Percentiles rank a stretch among this genome's conserved stretches.
phyloP scores from a whole-genome alignment of 176 grass and related monocot species.

The Phoenix roebelenii region DNA sequence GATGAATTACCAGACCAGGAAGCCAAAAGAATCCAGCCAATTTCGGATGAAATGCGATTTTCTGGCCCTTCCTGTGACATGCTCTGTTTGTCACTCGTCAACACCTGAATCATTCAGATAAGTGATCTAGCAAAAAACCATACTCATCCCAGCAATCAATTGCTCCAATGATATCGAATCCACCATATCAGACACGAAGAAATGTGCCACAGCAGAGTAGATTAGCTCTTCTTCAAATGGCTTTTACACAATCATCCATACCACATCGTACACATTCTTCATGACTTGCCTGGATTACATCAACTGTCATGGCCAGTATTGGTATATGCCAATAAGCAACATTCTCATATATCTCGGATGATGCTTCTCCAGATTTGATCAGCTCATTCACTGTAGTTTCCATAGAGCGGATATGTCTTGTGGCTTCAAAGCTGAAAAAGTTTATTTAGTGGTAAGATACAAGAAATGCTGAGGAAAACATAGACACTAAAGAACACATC shows the following conservation, averaged over 20 bases:
- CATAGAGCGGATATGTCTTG: conserved; percentile 29
- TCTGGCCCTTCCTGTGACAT: too few species aligned
- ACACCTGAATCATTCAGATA: too few species aligned
- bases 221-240: conserved; percentile 70
- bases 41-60: too few species aligned
- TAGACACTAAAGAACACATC: background rate
- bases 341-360: conserved; percentile 21
- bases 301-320: conserved; percentile 76
- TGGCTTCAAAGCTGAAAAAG: conserved; percentile 62
- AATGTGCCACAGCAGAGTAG: conserved; percentile 62
- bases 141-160: background rate
- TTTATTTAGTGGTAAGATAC: background rate
- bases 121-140: conserved; percentile 5
- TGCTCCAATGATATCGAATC: conserved; percentile 18
- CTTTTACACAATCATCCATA: conserved; percentile 78
- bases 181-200: conserved; percentile 32
- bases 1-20: too few species aligned
- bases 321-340: conserved; percentile 48
- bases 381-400: conserved; percentile 49
- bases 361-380: conserved; percentile 28
- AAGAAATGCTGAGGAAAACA: conserved; percentile 2
- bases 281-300: conserved; percentile 76
- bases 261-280: conserved; percentile 54
- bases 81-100: too few species aligned
- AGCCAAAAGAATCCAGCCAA: too few species aligned